phyloP scores from a whole-genome alignment of 306 rosid genomes.

The Pyrus pyrifolia region DNA sequence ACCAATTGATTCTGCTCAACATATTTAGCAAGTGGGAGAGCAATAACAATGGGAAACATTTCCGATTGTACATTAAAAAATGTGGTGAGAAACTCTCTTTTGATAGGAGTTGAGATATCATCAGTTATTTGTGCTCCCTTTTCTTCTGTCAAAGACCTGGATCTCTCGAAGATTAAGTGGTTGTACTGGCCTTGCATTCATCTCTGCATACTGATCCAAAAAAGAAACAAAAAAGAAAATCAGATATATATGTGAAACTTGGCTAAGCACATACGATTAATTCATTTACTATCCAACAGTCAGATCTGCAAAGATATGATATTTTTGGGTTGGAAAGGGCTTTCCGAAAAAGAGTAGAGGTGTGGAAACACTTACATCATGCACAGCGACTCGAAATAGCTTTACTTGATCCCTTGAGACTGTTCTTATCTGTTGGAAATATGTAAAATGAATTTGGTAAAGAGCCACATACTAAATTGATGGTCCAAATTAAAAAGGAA shows the following conservation, averaged over 20 bases:
- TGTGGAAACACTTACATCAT: constrained; percentile 20
- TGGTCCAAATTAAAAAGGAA: not conserved
- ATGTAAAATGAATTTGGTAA: not conserved
- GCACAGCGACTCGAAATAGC: constrained; percentile 17
- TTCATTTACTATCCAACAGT: too few species aligned
- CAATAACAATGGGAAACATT: too few species aligned
- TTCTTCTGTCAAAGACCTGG: not conserved
- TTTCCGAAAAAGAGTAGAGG: not conserved
- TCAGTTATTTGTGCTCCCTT: not conserved
- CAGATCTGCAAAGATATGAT: too few species aligned
- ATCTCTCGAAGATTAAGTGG: constrained; percentile 18
- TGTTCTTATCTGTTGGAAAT: constrained; percentile 2
- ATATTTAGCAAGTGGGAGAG: too few species aligned
- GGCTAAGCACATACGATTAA: not conserved
- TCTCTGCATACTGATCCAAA: constrained; percentile 20
- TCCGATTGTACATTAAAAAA: not conserved
- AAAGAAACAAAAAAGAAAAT: not conserved
- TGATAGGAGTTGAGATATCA: not conserved
- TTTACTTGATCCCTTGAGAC: constrained; percentile 25
- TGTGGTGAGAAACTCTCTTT: not conserved
- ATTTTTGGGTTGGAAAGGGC: too few species aligned
- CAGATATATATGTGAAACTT: too few species aligned
- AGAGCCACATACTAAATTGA: not conserved
- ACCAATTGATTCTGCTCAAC: too few species aligned
- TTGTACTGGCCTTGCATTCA: constrained; percentile 38